phyloP scores from a whole-genome alignment of 768 basidiomycete genomes.

The Dentipellis sp. region DNA sequence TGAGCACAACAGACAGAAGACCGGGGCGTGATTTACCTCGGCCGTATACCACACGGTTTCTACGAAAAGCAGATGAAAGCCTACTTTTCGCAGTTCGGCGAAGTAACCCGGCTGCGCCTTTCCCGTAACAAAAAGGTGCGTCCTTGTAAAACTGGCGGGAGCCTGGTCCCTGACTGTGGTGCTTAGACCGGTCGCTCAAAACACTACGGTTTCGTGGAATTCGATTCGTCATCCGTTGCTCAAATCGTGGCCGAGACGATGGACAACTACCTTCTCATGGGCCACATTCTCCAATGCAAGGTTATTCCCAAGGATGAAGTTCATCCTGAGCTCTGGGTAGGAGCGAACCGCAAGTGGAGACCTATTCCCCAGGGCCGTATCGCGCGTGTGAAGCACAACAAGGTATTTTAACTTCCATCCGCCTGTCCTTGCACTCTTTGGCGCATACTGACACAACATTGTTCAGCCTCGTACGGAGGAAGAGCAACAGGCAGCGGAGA shows the following conservation, averaged over 20 bases:
- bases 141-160: not conserved
- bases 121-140: slow-evolving; percentile 88
- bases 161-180: not conserved
- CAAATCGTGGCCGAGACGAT: slow-evolving; percentile 96
- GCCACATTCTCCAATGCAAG: slow-evolving; percentile 89
- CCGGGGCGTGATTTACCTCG: slow-evolving; percentile 80
- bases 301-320: slow-evolving; percentile 83
- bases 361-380: slow-evolving; percentile 65
- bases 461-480: slow-evolving; percentile 63
- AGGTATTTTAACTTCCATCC: slow-evolving; percentile 28
- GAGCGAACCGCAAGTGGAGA: slow-evolving; percentile 91
- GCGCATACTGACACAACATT: not conserved
- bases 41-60: slow-evolving; percentile 93
- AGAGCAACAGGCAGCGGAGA: slow-evolving; percentile 53
- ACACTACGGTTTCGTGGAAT: slow-evolving; percentile 96
- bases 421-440: not conserved
- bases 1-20: slow-evolving; percentile 40
- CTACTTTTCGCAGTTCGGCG: slow-evolving; percentile 94
- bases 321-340: slow-evolving; percentile 92
- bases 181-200: slow-evolving; percentile 87
- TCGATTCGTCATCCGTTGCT: slow-evolving; percentile 81
- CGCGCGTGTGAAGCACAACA: slow-evolving; percentile 69
- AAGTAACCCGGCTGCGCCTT: slow-evolving; percentile 77
- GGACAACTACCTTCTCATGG: slow-evolving; percentile 96
- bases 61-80: slow-evolving; percentile 90